phyloP scores from a whole-genome alignment of 352 stramenopile species.

The Pythium volutum region DNA sequence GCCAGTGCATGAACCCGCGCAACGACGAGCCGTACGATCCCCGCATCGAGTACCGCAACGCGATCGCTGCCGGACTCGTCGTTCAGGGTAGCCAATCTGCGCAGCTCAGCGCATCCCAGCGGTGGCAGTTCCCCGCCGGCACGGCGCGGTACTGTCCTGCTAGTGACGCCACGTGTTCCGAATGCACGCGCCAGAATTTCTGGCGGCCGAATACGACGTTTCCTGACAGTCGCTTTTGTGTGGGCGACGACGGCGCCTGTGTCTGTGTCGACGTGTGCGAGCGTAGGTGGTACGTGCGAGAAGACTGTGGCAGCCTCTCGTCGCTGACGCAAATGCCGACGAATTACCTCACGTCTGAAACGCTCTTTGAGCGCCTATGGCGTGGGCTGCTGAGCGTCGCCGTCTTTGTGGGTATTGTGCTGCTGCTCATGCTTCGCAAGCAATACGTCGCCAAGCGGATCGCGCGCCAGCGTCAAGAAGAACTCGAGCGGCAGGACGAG shows the following conservation, averaged over 20 bases:
- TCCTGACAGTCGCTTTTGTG: constrained; percentile 14
- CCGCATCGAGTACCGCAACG: not conserved
- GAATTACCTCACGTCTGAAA: not conserved
- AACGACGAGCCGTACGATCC: constrained; percentile 1
- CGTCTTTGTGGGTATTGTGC: constrained; percentile 7
- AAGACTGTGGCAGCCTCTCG: constrained; percentile 1
- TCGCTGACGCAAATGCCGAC: not conserved
- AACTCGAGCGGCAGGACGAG: not conserved
- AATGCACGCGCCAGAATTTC: constrained; percentile 4
- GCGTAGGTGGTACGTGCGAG: not conserved
- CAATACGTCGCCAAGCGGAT: not conserved
- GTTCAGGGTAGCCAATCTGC: not conserved
- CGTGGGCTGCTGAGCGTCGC: not conserved
- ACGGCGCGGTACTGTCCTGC: constrained; percentile 1
- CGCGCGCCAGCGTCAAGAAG: not conserved
- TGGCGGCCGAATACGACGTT: constrained; percentile 5
- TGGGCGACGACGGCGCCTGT: constrained; percentile 5
- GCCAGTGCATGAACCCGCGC: constrained; percentile 9
- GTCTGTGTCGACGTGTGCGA: constrained; percentile 20
- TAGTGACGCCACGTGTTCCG: not conserved
- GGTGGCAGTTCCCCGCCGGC: constrained; percentile 10
- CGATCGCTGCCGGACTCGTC: not conserved
- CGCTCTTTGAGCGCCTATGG: constrained; percentile 2
- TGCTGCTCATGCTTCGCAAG: not conserved
- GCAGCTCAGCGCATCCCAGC: not conserved